Conservation (phyloP, 2,329 filamentous ascomycete species). For the Pestalotiopsis sp. region DNA sequence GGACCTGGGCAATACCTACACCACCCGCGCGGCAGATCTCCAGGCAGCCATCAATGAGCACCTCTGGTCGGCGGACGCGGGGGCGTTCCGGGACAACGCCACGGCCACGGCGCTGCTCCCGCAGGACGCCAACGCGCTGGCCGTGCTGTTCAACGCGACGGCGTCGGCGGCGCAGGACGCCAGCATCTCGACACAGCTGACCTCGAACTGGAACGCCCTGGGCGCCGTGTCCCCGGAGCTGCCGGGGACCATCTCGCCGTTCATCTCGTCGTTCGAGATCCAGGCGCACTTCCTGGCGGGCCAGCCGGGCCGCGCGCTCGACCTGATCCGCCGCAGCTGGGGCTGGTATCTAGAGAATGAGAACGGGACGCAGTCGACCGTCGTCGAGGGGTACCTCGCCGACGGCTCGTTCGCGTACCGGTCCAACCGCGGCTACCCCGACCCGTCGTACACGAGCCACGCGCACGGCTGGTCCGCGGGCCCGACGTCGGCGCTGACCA, state of each 20-base stretch:
- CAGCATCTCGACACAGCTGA: conserved; percentile 46
- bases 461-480: conserved; percentile 52
- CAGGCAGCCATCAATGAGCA: conserved; percentile 45
- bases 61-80: conserved; percentile 49
- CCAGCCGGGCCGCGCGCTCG: conserved; percentile 50
- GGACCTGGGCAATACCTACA: conserved; percentile 40
- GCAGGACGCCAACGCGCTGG: conserved; percentile 62
- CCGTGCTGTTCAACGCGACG: conserved; percentile 49
- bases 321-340: conserved; percentile 58
- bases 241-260: conserved; percentile 57
- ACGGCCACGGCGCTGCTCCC: conserved; percentile 52
- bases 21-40: conserved; percentile 39
- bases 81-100: conserved; percentile 45
- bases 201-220: conserved; percentile 55
- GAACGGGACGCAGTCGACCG: conserved; percentile 59
- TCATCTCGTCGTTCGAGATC: conserved; percentile 61
- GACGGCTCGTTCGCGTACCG: conserved; percentile 62
- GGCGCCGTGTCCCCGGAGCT: conserved; percentile 59
- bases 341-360: conserved; percentile 61
- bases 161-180: conserved; percentile 30
- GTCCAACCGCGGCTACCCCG: conserved; percentile 52
- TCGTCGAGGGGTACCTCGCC: conserved; percentile 60
- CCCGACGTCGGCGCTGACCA: conserved; percentile 46
- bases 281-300: conserved; percentile 55
- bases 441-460: conserved; percentile 48